Evolutionary conservation across 805 yeast species (phyloP).

Genomic region (Lipomyces orientalis): DNA sequence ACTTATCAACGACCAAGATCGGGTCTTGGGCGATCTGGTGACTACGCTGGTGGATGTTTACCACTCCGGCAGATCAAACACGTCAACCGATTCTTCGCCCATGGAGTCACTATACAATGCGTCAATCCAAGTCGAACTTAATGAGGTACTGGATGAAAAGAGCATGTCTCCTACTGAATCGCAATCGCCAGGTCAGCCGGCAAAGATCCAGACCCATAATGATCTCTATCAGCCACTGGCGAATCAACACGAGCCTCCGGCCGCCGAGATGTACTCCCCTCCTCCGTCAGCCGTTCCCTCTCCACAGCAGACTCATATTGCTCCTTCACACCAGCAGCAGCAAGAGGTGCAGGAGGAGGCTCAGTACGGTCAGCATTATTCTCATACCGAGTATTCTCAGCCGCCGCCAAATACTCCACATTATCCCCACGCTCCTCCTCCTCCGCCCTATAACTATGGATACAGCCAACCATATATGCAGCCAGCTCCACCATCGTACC

Average conservation of each 20-base stretch:
- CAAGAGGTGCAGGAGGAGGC: neutral
- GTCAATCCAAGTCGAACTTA: conserved; percentile 10
- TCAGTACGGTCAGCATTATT: neutral
- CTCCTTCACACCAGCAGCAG: neutral
- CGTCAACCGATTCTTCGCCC: conserved; percentile 3
- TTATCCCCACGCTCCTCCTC: neutral
- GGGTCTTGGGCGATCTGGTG: neutral
- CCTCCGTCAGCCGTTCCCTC: neutral
- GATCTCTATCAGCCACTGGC: neutral
- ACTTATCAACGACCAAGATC: conserved; percentile 4
- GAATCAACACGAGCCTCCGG: neutral
- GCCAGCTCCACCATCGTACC: neutral
- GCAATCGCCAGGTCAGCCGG: neutral
- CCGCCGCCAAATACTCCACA: neutral
- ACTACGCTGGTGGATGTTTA: too few relatives aligned
- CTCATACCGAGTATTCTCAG: neutral
- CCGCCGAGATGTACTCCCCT: neutral
- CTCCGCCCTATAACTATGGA: neutral
- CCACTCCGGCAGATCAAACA: neutral
- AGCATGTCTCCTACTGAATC: conserved; percentile 5
- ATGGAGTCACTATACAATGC: conserved; percentile 13
- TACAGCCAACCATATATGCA: neutral
- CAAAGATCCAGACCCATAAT: neutral
- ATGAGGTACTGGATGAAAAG: neutral
- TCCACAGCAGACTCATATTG: neutral